Evolutionary conservation across 495 filamentous ascomycete species (phyloP), one percentile per base, ranked within the genome.

Genomic region (Neurospora sp.): DNA sequence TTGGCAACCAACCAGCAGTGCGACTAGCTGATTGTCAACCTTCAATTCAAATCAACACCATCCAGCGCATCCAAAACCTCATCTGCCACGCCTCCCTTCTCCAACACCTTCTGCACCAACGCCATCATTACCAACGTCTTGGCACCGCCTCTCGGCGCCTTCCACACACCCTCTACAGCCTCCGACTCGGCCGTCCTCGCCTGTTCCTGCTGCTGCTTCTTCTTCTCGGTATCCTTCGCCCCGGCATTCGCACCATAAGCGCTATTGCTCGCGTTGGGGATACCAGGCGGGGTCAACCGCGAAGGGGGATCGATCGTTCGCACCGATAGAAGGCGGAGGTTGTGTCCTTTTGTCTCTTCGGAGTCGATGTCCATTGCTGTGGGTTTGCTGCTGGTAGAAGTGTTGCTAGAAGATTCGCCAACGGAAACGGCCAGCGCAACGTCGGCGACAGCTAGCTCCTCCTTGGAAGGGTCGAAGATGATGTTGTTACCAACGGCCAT

Each of bases 361-460:
- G 31, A 16, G 39, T 71, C 73, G 27, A 41, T n/a, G 46, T 62
- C 62, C 54, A 54, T 76, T 14, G 77, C 79, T 69, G 81, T 82
- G 20, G 46, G 10, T 27, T 54, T 54, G 46, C 46, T 54, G 77
- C 5, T 78, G 73, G 48, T 78, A 74, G 77, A 81, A 78, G 10
- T 73, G 72, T 6, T 31, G 71, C 5, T 48, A 59, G 18, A 46
- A 46, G 46, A 74, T 72, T 85, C 82, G 35, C 85, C 85, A 18
- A 95, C 81, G 0, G 92, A 94, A 12, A 96, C 89, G 0, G 95
- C 94, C 72, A 97, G 84, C 10, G 94, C 92, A 39, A 90, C 88
- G 75, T 98, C 95, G 5, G 96, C 96, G 18, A 98, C 95, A 1
- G 93, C 91, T 2, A 99, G 89, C 82, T 99, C 96, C 78, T 97